Base-by-base conservation (phyloP, 768 basidiomycete species). In the Lactifluus echinatus region DNA sequence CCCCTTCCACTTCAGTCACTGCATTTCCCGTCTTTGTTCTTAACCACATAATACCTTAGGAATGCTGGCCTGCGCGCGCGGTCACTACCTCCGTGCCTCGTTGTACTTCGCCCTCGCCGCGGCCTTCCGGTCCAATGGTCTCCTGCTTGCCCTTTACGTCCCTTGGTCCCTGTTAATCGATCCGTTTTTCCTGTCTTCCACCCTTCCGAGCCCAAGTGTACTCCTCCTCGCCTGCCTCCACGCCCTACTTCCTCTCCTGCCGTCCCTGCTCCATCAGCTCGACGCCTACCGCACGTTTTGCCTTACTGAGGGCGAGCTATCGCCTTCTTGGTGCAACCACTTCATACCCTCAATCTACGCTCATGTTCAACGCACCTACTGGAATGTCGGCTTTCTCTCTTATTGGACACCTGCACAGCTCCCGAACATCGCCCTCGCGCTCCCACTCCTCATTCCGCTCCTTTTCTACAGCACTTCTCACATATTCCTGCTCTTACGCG, bases 351-450 rank as follows among this genome's bases (percentile, higher is more conserved):
- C 82, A 14, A 82, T 91, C 54, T 99, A 98, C 69, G 72, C 80
- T 10, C 80, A 90, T 66, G 87, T 88, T 2, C 95, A 99, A 68
- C 72, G 71, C 4, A 75, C 78, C 52, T 97, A 98, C 69, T 99
- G 95, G 96, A 73, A 79, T 67, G 72, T 78, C 43, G 93, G 94
- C 15, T 81, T 94, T 62, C 70, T 99, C 59, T 80, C 76, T 2
- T 98, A 98, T 70, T 99, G 91, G 91, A 85, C 85, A 0, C 59
- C 73, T 23, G 71, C 78, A 29, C 94, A 99, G 70, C 64, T 92
- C 2, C 96, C 96, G 45, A 96, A 97, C 70, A 89, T 97, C 67
- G 61, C 91, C 58, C 75, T 98, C 55, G 82, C 87, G 15, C 65
- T 80, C 0, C 95, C 95, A 0, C 76, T 86, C 0, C 77, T 95